These are phyloP conservation scores for Aquilaria agallochum DNA, from an alignment of 441 rosid genomes.

Conservation along the genomic window DNA sequence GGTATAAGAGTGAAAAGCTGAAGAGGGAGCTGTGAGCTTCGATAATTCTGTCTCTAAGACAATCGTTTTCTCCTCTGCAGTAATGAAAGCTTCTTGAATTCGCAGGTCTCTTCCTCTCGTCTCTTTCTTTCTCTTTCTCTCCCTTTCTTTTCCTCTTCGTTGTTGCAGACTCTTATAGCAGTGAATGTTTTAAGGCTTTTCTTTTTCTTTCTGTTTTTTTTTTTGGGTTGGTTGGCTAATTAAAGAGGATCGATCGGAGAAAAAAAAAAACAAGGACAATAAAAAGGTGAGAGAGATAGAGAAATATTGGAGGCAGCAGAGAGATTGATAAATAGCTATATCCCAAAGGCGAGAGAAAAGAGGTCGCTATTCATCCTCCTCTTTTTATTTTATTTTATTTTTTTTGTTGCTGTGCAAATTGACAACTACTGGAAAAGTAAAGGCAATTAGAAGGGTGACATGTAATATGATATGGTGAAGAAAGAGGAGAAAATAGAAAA, in stretches of 20 bases:
- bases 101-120: constrained; percentile 27
- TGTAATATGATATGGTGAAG: constrained; percentile 3
- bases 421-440: neutral
- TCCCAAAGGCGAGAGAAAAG: constrained; percentile 23
- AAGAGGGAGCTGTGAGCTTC: no score
- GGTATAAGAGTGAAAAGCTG: no score
- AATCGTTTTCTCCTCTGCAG: constrained; percentile 43
- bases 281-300: constrained; percentile 14
- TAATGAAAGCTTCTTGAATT: constrained; percentile 40
- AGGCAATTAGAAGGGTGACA: neutral
- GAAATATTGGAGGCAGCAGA: constrained; percentile 3
- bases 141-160: constrained; percentile 28
- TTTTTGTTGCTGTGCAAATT: neutral
- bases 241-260: constrained; percentile 15
- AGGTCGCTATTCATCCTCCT: constrained; percentile 37
- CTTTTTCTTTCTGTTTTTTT: neutral
- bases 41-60: constrained; percentile 20
- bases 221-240: constrained; percentile 22
- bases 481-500: constrained; percentile 4
- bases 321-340: constrained; percentile 10
- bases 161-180: constrained; percentile 15
- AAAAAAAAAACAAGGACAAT: neutral
- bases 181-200: constrained; percentile 7
- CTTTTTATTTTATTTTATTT: constrained; percentile 18
- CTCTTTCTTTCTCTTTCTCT: constrained; percentile 41